Base-by-base conservation (phyloP, 139 green algal species). In the Volvox africanus region DNA sequence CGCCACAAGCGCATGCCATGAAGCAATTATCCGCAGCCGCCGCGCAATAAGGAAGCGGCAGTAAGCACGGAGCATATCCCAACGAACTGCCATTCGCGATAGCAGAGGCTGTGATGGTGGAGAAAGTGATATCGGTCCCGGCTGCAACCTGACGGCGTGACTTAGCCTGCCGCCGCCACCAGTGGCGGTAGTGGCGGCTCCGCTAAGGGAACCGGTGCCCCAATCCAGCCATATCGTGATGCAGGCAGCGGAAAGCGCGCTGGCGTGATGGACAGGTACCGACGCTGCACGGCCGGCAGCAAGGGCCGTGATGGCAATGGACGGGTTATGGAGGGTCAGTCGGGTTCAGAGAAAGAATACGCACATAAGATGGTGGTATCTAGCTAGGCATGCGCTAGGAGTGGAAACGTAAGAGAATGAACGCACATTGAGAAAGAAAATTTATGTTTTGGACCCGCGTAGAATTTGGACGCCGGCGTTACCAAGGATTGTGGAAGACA, bases 171-270 rank as follows among this genome's bases (percentile, higher is more conserved):
- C 65, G 65, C 65, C 65, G 65, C 21, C 65, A 12, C 65, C 65
- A 73, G 2, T 73, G 65, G 21, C 21, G 65, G 21, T 73, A 28
- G 24, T 28, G 65, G 2, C 65, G 65, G 21, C 65, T 11, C 71
- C 71, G 20, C 26, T 55, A 55, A 14, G 44, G 5, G 44, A 55
- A 55, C 44, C 44, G 44, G 44, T 55, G 62, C 18, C 35, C 85
- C 85, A 89, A 71, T 89, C 69, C 26, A 89, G 85, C 85, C 85
- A 89, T 0, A 89, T 19, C 0, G 30, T 71, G 20, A 90, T 35
- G 71, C 86, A 90, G 20, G 50, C 44, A 11, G 86, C 71, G 28
- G 86, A 30, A 11, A 77, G n/a, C 2, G 36, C 44, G 9, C 44
- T 55, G 9, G 44, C 44, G 44, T 9, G 44, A 55, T 55, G 44